Evolutionary conservation across 495 filamentous ascomycete species (phyloP).

Genomic region (Cenococcum geophilum): DNA sequence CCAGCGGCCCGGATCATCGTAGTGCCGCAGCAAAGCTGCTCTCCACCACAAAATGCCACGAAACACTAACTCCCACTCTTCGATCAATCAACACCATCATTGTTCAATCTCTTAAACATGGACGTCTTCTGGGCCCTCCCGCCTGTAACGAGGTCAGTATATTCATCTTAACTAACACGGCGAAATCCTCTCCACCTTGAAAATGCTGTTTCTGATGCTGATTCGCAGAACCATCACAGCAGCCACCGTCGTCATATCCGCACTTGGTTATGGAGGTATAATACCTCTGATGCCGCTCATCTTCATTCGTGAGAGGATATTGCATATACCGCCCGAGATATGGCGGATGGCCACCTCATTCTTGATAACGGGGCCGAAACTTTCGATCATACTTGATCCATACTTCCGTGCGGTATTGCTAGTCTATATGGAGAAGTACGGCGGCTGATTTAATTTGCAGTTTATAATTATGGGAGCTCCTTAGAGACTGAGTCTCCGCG

Average conservation of each 20-base stretch:
- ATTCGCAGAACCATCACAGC: slow-evolving; percentile 63
- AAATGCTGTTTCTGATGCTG: slow-evolving; percentile 40
- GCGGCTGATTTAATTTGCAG: slow-evolving; percentile 28
- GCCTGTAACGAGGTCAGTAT: slow-evolving; percentile 60
- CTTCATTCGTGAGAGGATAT: slow-evolving; percentile 52
- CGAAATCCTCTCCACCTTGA: neutral
- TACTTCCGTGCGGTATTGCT: slow-evolving; percentile 59
- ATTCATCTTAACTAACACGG: neutral
- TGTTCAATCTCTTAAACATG: slow-evolving; percentile 35
- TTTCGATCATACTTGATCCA: slow-evolving; percentile 72
- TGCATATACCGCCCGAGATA: slow-evolving; percentile 55
- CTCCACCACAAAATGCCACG: neutral
- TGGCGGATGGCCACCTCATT: slow-evolving; percentile 68
- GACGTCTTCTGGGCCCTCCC: slow-evolving; percentile 67
- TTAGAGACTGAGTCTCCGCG: slow-evolving; percentile 56
- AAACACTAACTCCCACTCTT: slow-evolving; percentile 14
- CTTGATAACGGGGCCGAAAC: slow-evolving; percentile 56
- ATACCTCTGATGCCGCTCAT: slow-evolving; percentile 49
- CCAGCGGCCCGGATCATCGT: no score
- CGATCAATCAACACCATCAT: slow-evolving; percentile 13
- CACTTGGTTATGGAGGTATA: slow-evolving; percentile 55
- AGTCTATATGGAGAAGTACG: neutral
- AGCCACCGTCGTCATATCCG: slow-evolving; percentile 57
- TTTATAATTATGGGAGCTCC: slow-evolving; percentile 59
- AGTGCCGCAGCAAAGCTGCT: no score